Conservation (phyloP, 1,284 basidiomycete genomes). For the Ceratobasidium papillatum region DNA sequence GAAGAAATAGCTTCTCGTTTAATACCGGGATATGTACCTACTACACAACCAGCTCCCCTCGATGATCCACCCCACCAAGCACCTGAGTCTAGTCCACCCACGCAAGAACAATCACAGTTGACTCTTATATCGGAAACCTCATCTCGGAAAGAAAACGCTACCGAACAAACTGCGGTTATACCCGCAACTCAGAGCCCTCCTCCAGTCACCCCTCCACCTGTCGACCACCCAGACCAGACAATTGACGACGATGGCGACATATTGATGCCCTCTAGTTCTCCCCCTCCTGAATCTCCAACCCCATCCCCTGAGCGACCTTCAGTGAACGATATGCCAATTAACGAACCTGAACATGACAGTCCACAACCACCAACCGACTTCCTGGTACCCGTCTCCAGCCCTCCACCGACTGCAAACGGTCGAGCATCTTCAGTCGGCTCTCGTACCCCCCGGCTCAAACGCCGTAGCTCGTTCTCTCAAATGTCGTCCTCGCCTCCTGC, state of each 20-base stretch:
- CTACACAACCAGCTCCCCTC: background rate
- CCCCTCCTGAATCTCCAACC: conserved; percentile 16
- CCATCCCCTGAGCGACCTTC: background rate
- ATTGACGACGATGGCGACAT: background rate
- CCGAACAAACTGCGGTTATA: background rate
- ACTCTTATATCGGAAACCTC: background rate
- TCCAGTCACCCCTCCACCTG: background rate
- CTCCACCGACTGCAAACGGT: background rate
- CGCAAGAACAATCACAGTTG: background rate
- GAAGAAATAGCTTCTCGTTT: conserved; percentile 30
- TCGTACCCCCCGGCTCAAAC: conserved; percentile 13
- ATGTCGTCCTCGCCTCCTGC: conserved; percentile 11
- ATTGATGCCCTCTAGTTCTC: conserved; percentile 34
- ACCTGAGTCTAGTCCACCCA: conserved; percentile 5
- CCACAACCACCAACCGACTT: background rate
- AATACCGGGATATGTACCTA: conserved; percentile 21
- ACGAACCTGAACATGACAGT: background rate
- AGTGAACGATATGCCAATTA: conserved; percentile 18
- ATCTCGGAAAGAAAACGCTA: background rate
- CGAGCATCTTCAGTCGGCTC: background rate
- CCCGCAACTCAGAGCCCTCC: background rate
- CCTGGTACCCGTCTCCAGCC: conserved; percentile 28
- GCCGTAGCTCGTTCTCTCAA: conserved; percentile 16
- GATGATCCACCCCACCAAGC: conserved; percentile 8
- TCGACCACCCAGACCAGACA: background rate